Percentiles rank a stretch among this genome's conserved stretches.
Evolutionary conservation across 2,329 filamentous ascomycete genomes (phyloP).

Genomic region (Fusarium sp.): DNA sequence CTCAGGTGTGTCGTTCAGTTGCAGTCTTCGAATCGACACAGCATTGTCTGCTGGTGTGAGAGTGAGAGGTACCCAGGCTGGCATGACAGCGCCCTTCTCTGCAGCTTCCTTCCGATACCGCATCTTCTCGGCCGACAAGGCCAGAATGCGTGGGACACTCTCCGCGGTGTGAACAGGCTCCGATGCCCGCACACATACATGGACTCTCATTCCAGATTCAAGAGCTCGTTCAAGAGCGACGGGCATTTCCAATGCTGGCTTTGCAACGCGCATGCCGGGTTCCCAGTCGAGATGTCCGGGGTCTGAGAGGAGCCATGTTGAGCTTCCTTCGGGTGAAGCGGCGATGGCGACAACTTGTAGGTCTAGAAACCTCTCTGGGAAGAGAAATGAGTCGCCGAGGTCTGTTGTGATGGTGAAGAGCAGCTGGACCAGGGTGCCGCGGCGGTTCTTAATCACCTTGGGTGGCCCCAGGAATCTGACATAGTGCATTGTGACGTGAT

Average conservation of each 20-base stretch:
- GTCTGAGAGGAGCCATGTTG: slow-evolving; percentile 40
- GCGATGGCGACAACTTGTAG: slow-evolving; percentile 52
- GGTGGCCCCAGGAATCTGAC: slow-evolving; percentile 64
- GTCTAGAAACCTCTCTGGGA: slow-evolving; percentile 56
- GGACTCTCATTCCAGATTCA: slow-evolving; percentile 39
- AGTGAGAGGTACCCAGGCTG: slow-evolving; percentile 53
- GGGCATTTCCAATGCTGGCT: slow-evolving; percentile 47
- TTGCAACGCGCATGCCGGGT: slow-evolving; percentile 54
- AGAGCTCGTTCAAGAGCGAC: slow-evolving; percentile 41
- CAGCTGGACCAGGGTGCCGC: slow-evolving; percentile 51
- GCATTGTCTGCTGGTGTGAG: slow-evolving; percentile 36
- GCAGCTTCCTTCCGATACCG: slow-evolving; percentile 31
- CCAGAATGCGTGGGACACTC: slow-evolving; percentile 42
- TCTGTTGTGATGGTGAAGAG: slow-evolving; percentile 68
- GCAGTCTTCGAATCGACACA: slow-evolving; percentile 46
- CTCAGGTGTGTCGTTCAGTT: slow-evolving; percentile 38
- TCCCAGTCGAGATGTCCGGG: slow-evolving; percentile 46
- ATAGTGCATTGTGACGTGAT: slow-evolving; percentile 62
- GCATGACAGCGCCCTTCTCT: slow-evolving; percentile 54
- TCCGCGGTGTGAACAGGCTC: slow-evolving; percentile 43
- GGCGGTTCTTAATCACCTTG: slow-evolving; percentile 46
- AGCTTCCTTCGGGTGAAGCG: slow-evolving; percentile 30
- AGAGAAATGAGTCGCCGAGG: slow-evolving; percentile 65
- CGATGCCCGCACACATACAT: slow-evolving; percentile 45
- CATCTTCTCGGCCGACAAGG: slow-evolving; percentile 30